Evolutionary conservation across 345 rosid genomes (phyloP).

Genomic region (Bruguiera sexangula): DNA sequence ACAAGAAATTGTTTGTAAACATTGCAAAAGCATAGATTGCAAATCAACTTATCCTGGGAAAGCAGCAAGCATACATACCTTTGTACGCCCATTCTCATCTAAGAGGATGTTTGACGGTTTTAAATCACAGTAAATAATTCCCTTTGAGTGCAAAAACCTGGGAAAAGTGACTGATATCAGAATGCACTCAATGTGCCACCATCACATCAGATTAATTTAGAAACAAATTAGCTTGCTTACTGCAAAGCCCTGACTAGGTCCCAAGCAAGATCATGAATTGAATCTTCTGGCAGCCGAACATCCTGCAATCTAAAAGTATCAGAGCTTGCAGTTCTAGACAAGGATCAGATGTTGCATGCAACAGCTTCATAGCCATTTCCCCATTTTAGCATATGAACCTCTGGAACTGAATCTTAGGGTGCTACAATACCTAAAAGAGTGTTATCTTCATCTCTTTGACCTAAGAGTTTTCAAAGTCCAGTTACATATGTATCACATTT

Average conservation of each 20-base stretch:
- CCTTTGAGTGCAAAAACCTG: conserved; percentile 87
- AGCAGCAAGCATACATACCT: conserved; percentile 42
- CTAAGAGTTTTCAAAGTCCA: too few species aligned
- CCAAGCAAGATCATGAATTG: conserved; percentile 68
- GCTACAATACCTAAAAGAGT: not conserved
- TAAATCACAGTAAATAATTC: conserved; percentile 84
- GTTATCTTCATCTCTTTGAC: not conserved
- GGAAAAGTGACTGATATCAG: conserved; percentile 13
- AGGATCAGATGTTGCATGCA: not conserved
- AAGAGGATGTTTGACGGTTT: conserved; percentile 94
- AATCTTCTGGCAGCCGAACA: conserved; percentile 82
- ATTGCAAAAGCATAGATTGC: conserved; percentile 14
- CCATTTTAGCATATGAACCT: not conserved
- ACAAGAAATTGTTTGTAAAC: not conserved
- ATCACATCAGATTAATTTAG: conserved; percentile 2
- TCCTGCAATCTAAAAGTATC: conserved; percentile 52
- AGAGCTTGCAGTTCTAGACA: conserved; percentile 7
- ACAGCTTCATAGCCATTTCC: not conserved
- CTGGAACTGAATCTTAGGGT: not conserved
- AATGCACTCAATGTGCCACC: conserved; percentile 3
- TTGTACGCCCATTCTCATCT: conserved; percentile 85
- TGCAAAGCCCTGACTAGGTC: conserved; percentile 79
- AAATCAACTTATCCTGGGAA: conserved; percentile 4
- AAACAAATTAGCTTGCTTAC: conserved; percentile 43
- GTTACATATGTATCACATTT: too few species aligned